A percentile compares a stretch with the other conserved stretches of the same genome.
phyloP scores from a whole-genome alignment of 2,329 filamentous ascomycete genomes.

The Chaetomium sp. region DNA sequence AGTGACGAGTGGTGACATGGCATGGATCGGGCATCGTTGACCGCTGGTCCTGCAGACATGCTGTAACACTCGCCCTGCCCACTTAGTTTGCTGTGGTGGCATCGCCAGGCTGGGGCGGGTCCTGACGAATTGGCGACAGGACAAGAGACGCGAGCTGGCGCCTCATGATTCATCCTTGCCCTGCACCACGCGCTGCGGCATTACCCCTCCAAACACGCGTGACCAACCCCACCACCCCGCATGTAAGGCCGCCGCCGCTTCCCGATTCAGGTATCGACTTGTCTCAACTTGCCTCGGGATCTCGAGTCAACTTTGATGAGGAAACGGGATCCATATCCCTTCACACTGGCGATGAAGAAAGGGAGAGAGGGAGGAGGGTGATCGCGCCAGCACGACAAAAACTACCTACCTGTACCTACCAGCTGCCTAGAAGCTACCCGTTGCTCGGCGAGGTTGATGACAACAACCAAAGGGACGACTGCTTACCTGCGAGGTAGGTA shows the following conservation, averaged over 20 bases:
- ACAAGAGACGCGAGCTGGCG: slow-evolving; percentile 3
- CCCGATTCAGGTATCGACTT: not conserved
- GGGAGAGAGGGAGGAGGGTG: not conserved
- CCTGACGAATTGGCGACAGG: not conserved
- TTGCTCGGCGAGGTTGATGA: not conserved
- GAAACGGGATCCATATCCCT: not conserved
- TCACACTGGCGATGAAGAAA: not conserved
- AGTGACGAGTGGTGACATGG: not conserved
- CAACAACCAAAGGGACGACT: too few species aligned
- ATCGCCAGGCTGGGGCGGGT: slow-evolving; percentile 3
- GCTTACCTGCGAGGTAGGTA: too few species aligned
- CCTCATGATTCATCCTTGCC: not conserved
- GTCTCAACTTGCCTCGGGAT: not conserved
- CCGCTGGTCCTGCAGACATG: slow-evolving; percentile 28
- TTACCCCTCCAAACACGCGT: slow-evolving; percentile 6
- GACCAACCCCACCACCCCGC: slow-evolving; percentile 18
- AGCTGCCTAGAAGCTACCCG: not conserved
- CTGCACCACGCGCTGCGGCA: slow-evolving; percentile 19
- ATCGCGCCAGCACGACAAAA: too few species aligned
- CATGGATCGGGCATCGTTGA: slow-evolving; percentile 26
- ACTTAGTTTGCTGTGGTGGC: slow-evolving; percentile 10
- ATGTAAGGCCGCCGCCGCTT: not conserved
- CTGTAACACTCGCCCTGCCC: not conserved
- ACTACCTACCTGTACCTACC: too few species aligned
- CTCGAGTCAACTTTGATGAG: not conserved